A percentile compares a stretch with the other conserved stretches of the same genome.
Evolutionary conservation across 2,329 filamentous ascomycete species (phyloP).

Genomic region (Bipolaris bicolor): DNA sequence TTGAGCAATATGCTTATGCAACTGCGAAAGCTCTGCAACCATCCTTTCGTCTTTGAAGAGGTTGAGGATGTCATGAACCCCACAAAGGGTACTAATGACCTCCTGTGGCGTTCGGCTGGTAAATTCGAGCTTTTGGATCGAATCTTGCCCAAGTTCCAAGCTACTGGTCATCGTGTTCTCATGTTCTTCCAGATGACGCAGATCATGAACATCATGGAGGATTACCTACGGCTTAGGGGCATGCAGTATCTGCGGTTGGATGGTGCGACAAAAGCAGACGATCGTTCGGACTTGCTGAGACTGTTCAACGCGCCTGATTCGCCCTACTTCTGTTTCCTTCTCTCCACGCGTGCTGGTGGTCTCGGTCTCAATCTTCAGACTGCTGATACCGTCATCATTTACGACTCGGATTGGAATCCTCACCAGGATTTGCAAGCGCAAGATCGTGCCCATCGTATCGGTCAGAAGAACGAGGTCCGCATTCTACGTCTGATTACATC

Average conservation of each 20-base stretch:
- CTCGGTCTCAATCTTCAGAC: constrained; percentile 96
- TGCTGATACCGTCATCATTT: constrained; percentile 98
- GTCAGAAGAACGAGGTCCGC: constrained; percentile 98
- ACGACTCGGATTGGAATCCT: constrained; percentile 99
- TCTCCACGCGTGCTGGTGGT: constrained; percentile 98
- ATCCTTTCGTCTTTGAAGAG: constrained; percentile 97
- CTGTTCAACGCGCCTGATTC: constrained; percentile 90
- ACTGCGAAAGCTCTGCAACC: constrained; percentile 96
- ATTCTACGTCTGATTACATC: constrained; percentile 95
- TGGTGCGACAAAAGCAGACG: constrained; percentile 96
- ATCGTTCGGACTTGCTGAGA: constrained; percentile 87
- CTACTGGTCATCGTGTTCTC: constrained; percentile 88
- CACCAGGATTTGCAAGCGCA: constrained; percentile 99
- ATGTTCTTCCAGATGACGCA: constrained; percentile 99
- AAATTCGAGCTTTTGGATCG: constrained; percentile 97
- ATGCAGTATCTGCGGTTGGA: constrained; percentile 90
- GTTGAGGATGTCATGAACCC: constrained; percentile 99
- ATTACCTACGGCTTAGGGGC: constrained; percentile 85
- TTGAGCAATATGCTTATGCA: constrained; percentile 99
- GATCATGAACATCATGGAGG: constrained; percentile 99
- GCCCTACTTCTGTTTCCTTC: constrained; percentile 94
- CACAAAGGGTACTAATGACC: constrained; percentile 82
- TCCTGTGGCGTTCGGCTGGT: constrained; percentile 92
- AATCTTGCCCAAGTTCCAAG: constrained; percentile 89
- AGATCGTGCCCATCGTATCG: constrained; percentile 99